Evolutionary conservation across 179 eudicot genomes (phyloP).

Genomic region (Vitellaria paradoxa): DNA sequence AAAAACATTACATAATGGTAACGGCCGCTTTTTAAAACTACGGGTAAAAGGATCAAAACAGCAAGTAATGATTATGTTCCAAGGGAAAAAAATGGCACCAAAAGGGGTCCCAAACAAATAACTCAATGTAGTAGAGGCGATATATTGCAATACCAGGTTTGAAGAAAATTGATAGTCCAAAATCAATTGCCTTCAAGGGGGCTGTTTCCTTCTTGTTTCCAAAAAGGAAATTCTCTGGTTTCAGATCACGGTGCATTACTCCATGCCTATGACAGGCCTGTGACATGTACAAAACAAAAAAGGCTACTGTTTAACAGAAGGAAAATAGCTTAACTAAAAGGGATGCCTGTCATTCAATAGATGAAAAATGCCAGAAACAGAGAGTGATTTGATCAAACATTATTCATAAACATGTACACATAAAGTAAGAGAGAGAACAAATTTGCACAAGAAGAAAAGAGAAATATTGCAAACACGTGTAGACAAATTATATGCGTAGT

Average conservation of each 20-base stretch:
- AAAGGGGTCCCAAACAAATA: background rate
- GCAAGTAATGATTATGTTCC: background rate
- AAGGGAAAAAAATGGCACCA: background rate
- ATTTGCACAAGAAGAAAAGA: background rate
- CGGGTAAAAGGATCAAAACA: background rate
- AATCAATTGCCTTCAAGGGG: conserved; percentile 73
- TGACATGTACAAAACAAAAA: background rate
- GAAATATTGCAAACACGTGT: background rate
- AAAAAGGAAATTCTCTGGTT: conserved; percentile 82
- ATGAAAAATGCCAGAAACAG: conserved; percentile 6
- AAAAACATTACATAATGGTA: no score
- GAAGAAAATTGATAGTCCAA: conserved; percentile 76
- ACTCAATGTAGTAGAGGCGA: background rate
- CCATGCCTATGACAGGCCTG: conserved; percentile 79
- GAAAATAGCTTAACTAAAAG: background rate
- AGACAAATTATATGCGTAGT: background rate
- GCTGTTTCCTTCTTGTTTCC: conserved; percentile 80
- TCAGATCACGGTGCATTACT: conserved; percentile 88
- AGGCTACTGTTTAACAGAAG: background rate
- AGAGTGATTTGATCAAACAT: background rate
- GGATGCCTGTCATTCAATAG: background rate
- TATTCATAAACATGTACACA: background rate
- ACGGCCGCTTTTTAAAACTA: no score
- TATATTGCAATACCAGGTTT: conserved; percentile 51
- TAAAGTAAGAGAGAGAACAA: background rate